Base-by-base conservation (phyloP, 345 rosid genomes). In the Nephelium lappaceum region DNA sequence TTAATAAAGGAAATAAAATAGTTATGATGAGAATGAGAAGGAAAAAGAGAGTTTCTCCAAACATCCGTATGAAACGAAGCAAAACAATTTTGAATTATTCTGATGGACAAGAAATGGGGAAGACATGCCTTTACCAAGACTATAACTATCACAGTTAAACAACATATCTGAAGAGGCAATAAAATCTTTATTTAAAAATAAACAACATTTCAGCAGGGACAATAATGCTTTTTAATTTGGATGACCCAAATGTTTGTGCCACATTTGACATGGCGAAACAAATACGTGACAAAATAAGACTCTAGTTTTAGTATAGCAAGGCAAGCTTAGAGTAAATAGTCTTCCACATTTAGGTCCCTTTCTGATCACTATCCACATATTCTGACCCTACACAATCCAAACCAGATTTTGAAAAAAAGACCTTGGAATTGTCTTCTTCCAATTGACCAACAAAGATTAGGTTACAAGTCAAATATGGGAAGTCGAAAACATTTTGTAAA, bases 341-440 rank as follows among this genome's bases (percentile, higher is more conserved):
- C 65, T 9, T 72, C 76, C 76, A 72, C 38, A 58, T 72, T 72
- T 72, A 79, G 68, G 77, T 53, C 39, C 68, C 23, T 67, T 3
- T 41, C 24, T 47, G 18, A 72, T 36, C 25, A 64, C n/a, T 12
- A 19, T 72, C 47, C 77, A 15, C 14, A 27, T 63, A 2, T 47
- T 58, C 27, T 78, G 45, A 78, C 72, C 77, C 5, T 78, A 18
- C 24, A 71, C 24, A 78, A 27, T 1, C 21, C 64, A n/a, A 78
- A 45, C 24, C 70, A 77, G 25, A 5, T 57, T 5, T 1, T 23
- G 38, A 77, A 27, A 77, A 77, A 60, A 19, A 9, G 4, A 77
- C 75, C 55, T 41, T 38, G 27, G 15, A 77, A 15, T 75, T 49
- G 31, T 45, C 51, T 16, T 75, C 36, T 1, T 64, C 49, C 63